Base-by-base conservation (phyloP, 768 basidiomycete genomes). In the Mycena rosella region DNA sequence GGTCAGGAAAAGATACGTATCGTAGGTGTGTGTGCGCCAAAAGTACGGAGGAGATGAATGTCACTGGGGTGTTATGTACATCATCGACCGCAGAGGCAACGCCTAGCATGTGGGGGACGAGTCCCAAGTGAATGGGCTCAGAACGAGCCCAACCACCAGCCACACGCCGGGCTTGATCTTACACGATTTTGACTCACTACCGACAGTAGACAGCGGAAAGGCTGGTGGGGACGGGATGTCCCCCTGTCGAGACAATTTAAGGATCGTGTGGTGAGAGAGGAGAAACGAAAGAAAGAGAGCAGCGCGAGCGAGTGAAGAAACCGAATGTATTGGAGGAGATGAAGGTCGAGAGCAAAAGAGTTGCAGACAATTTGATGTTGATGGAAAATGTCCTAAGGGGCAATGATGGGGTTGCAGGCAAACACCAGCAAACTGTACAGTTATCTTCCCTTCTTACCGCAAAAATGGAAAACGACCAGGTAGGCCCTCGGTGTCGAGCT, bases 171-270 rank as follows among this genome's bases (percentile, higher is more conserved):
- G 80, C 79, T 86, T 81, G 77, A 78, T 95, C 75, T 95, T 87
- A 91, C 94, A 94, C 93, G 88, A 91, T 82, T 86, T 92, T 95
- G 93, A 95, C 93, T 95, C 93, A 94, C 88, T 91, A 92, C 84
- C 84, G 91, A 92, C 92, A 90, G 90, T 92, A 77, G 81, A 80
- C 91, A 93, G 92, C 93, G 80, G 76, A 82, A 83, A 93, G 82
- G 92, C 92, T 93, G 92, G 74, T 87, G 86, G 84, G 62, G 84
- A 83, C 80, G 70, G 66, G 63, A 72, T 70, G 75, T 80, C 85
- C 85, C 26, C 88, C 90, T 90, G 90, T 93, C 92, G 86, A 91
- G 91, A 94, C 81, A 86, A 86, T 87, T 86, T 87, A 87, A 87
- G 85, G 83, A 85, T 83, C 83, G 85, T 87, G 86, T 85, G 73